phyloP scores from a whole-genome alignment of 345 rosid species.

The Salix exigua region DNA sequence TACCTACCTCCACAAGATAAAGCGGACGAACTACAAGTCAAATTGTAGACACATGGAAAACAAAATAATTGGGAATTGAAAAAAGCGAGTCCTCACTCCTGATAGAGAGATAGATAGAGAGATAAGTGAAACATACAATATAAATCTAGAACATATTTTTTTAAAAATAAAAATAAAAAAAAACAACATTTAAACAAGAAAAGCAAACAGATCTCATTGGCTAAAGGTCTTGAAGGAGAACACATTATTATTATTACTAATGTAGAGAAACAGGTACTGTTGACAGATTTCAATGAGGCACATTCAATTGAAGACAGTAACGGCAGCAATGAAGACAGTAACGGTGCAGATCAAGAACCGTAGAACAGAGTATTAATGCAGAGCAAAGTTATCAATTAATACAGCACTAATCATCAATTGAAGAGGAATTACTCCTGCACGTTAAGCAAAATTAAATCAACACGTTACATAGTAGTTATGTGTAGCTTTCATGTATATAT shows the following conservation, averaged over 20 bases:
- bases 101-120: background rate
- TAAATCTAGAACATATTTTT: background rate
- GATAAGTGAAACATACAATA: background rate
- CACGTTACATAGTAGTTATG: no score
- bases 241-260: background rate
- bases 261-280: no score
- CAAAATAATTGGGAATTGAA: background rate
- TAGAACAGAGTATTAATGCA: no score
- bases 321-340: no score
- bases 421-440: no score
- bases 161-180: background rate
- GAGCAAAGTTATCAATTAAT: no score
- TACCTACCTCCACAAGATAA: constrained; percentile 71
- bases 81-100: background rate
- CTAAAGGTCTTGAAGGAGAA: background rate
- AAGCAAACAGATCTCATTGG: background rate
- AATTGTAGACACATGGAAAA: background rate
- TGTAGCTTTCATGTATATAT: no score
- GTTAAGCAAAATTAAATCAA: no score
- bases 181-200: background rate
- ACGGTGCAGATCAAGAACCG: no score
- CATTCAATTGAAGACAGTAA: no score
- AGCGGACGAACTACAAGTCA: background rate
- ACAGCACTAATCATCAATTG: no score
- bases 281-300: no score